These are phyloP conservation scores for Dactylellina haptotyla DNA, from an alignment of 2,329 filamentous ascomycete species.

Conservation along the genomic window DNA sequence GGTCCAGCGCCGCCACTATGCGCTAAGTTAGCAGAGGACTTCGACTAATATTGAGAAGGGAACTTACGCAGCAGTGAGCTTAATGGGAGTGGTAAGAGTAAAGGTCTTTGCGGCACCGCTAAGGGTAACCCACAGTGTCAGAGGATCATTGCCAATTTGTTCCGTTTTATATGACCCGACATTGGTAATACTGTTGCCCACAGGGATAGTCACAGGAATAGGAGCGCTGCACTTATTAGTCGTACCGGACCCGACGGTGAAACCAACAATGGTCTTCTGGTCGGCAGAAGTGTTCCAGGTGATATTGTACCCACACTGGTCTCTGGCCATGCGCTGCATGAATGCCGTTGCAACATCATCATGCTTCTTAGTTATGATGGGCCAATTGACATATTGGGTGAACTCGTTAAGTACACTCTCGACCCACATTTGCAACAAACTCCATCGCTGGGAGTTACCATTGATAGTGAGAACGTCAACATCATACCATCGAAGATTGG, in stretches of 20 bases:
- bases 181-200: conserved; percentile 40
- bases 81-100: conserved; percentile 30
- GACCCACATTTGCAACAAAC: conserved; percentile 59
- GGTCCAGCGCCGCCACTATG: conserved; percentile 28
- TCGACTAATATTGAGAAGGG: not conserved
- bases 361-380: conserved; percentile 69
- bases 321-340: conserved; percentile 62
- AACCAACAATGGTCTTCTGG: conserved; percentile 20
- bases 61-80: conserved; percentile 39
- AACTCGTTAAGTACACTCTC: conserved; percentile 59
- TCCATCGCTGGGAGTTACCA: conserved; percentile 56
- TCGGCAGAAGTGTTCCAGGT: conserved; percentile 38
- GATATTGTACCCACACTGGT: conserved; percentile 58
- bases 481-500: conserved; percentile 63
- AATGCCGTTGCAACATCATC: conserved; percentile 68
- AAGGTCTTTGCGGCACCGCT: conserved; percentile 31
- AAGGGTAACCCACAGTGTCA: conserved; percentile 38
- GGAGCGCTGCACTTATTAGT: conserved; percentile 30
- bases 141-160: conserved; percentile 35
- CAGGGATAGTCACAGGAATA: conserved; percentile 22
- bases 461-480: conserved; percentile 55
- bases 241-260: conserved; percentile 18
- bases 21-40: conserved; percentile 6
- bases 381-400: conserved; percentile 66
- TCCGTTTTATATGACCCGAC: conserved; percentile 33